A percentile compares a stretch with the other conserved stretches of the same genome.
Conservation (phyloP, 768 basidiomycete genomes). For the Pleurotus eryngii region DNA sequence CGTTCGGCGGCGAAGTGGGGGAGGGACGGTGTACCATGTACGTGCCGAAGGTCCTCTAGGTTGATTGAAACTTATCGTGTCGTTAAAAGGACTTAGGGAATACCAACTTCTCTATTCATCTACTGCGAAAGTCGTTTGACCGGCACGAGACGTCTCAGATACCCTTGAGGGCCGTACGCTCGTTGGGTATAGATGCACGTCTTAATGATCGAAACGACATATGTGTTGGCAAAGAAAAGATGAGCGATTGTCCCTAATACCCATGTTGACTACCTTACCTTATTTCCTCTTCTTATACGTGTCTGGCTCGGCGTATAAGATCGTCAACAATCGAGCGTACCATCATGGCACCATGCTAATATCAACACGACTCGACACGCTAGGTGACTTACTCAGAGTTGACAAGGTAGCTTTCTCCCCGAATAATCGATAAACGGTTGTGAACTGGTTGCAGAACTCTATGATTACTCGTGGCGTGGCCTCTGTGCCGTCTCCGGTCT, state of each 20-base stretch:
- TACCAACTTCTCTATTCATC: slow-evolving; percentile 93
- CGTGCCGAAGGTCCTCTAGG: slow-evolving; percentile 21
- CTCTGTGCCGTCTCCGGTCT: slow-evolving; percentile 90
- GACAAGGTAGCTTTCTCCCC: slow-evolving; percentile 46
- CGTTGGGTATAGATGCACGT: slow-evolving; percentile 70
- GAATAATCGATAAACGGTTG: background rate
- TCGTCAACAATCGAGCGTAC: slow-evolving; percentile 85
- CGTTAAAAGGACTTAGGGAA: slow-evolving; percentile 87
- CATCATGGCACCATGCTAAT: slow-evolving; percentile 99
- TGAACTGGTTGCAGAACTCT: slow-evolving; percentile 46
- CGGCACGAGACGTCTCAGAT: slow-evolving; percentile 73
- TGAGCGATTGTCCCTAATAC: slow-evolving; percentile 42
- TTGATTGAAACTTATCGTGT: too few species aligned
- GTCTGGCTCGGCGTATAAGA: slow-evolving; percentile 97
- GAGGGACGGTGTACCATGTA: slow-evolving; percentile 96
- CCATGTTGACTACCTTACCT: slow-evolving; percentile 2
- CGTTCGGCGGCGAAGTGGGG: slow-evolving; percentile 84
- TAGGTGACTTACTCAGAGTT: slow-evolving; percentile 69
- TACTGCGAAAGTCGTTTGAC: slow-evolving; percentile 79
- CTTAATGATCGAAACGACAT: slow-evolving; percentile 93
- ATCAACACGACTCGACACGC: slow-evolving; percentile 65
- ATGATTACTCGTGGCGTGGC: slow-evolving; percentile 85
- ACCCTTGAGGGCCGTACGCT: slow-evolving; percentile 71
- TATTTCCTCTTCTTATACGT: slow-evolving; percentile 48
- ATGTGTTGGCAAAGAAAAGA: slow-evolving; percentile 83